Evolutionary conservation across 192 early-diverging fungal genomes (phyloP).

Genomic region (Umbelopsis isabellina): DNA sequence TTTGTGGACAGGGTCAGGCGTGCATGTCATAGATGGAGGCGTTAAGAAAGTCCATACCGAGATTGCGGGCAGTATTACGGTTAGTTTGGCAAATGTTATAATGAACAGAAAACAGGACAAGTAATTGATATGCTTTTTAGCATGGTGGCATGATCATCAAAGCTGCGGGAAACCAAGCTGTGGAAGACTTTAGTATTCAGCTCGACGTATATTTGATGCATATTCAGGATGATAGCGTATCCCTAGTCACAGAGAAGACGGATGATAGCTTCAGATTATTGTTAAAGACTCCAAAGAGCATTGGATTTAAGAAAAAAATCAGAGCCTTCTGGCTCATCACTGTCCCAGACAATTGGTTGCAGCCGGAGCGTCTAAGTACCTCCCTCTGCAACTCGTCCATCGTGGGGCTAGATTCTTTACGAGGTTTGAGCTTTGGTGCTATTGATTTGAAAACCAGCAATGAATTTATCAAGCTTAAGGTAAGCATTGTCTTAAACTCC

Average conservation of each 20-base stretch:
- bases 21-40: not conserved
- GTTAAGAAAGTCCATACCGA: slow-evolving; percentile 7
- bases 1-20: slow-evolving; percentile 1
- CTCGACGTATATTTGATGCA: slow-evolving; percentile 10
- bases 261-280: not conserved
- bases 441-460: slow-evolving; percentile 6
- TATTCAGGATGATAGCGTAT: not conserved
- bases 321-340: slow-evolving; percentile 12
- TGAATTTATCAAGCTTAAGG: not conserved
- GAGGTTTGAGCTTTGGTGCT: not conserved
- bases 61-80: not conserved
- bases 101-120: not conserved
- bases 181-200: not conserved
- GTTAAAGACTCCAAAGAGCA: not conserved
- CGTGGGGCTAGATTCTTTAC: not conserved
- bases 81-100: not conserved
- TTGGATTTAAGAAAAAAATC: slow-evolving; percentile 4
- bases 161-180: not conserved
- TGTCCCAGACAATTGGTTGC: slow-evolving; percentile 10
- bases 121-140: not conserved
- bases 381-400: not conserved
- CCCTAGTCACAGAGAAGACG: not conserved
- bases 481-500: not conserved
- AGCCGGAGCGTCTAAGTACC: not conserved
- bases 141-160: slow-evolving; percentile 2